Evolutionary conservation across 1,284 basidiomycete species (phyloP).

Genomic region (Irpex sp.): DNA sequence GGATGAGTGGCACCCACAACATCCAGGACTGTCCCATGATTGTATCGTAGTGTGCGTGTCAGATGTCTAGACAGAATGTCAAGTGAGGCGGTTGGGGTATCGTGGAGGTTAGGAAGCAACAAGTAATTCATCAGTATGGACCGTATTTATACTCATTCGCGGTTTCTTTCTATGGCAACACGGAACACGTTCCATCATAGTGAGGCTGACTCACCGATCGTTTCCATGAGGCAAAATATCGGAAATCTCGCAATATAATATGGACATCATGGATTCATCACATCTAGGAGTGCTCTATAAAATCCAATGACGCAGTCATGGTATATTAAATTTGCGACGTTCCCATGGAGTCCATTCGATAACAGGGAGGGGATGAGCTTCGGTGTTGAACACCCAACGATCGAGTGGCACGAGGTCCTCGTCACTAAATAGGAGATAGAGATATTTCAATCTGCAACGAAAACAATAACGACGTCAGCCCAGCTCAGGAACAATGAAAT

Average conservation of each 20-base stretch:
- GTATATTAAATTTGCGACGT: slow-evolving; percentile 1
- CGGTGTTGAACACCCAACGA: slow-evolving; percentile 84
- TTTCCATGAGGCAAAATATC: background rate
- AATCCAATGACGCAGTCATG: background rate
- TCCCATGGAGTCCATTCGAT: slow-evolving; percentile 52
- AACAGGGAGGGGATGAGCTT: slow-evolving; percentile 74
- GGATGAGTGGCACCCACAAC: background rate
- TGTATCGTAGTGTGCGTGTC: background rate
- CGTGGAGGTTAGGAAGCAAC: background rate
- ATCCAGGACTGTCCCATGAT: background rate
- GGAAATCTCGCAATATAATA: background rate
- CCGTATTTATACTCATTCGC: too few relatives aligned
- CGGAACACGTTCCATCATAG: background rate
- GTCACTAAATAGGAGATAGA: slow-evolving; percentile 58
- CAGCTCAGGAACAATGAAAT: background rate
- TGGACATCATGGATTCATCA: background rate
- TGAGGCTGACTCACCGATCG: background rate
- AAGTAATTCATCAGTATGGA: too few relatives aligned
- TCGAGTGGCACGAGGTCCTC: slow-evolving; percentile 62
- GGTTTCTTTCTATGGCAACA: too few relatives aligned
- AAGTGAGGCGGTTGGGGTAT: background rate
- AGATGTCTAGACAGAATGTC: background rate
- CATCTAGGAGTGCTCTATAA: background rate
- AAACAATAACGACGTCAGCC: background rate
- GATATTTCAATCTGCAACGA: slow-evolving; percentile 42